Base-by-base conservation (phyloP, 2,329 filamentous ascomycete genomes). In the Elsinoe perseae region DNA sequence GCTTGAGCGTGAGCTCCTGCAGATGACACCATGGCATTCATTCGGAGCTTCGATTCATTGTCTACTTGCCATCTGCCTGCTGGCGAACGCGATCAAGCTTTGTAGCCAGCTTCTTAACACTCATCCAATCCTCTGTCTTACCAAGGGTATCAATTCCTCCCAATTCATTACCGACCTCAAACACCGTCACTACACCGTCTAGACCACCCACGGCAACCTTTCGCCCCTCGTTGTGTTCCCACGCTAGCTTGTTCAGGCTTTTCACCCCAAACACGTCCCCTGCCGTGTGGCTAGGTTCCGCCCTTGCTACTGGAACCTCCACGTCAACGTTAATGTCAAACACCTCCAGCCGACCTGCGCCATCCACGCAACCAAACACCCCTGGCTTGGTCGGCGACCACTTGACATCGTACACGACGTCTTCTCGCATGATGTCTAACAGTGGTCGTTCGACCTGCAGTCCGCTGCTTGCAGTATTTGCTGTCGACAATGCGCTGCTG, bases 301-400 rank as follows among this genome's bases (percentile, higher is more conserved):
- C 86, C 62, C 86, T 85, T 50, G 89, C 87, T 1, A 95, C 83
- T 0, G 93, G 93, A 46, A 97, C 89, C 73, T 98, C 93, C 0
- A 87, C 90, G 71, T 96, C 91, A 18, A 91, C 80, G 10, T 88
- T 92, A 53, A 98, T 81, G 68, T 98, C 95, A 89, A 93, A 98
- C 50, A 98, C 79, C 72, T 98, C 95, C 16, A 98, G 77, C 71
- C 84, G 87, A 27, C 93, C 95, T 2, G 88, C 89, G 30, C 93
- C 93, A 64, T 98, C 95, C 2, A 97, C 93, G 18, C 95, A 82
- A 1, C 89, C 89, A 71, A 98, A 98, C 7, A 98, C 88, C 34
- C 90, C 91, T 0, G 93, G 93, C 69, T 93, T 92, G 61, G 93
- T 82, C 0, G 93, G 93, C 12, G 89, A 95, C 95, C 95, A 98